Evolutionary conservation across 352 stramenopile genomes (phyloP).

Genomic region (Plasmopara muralis): DNA sequence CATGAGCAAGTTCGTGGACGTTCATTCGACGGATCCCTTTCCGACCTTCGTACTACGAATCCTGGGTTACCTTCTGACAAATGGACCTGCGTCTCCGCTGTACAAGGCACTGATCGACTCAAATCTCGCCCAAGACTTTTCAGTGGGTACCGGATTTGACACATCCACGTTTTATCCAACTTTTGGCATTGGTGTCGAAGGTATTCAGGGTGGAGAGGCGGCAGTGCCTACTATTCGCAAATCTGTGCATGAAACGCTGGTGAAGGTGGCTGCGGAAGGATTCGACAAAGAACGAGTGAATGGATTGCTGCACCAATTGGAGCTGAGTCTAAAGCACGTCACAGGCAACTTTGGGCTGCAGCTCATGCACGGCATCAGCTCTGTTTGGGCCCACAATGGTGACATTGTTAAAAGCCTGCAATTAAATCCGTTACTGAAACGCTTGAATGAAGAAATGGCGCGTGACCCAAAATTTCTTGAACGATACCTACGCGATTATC

Average conservation of each 20-base stretch:
- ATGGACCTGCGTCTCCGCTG: slow-evolving; percentile 70
- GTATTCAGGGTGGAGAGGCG: slow-evolving; percentile 39
- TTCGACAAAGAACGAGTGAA: slow-evolving; percentile 72
- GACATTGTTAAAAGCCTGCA: slow-evolving; percentile 60
- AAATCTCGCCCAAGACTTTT: slow-evolving; percentile 69
- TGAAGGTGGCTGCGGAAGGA: slow-evolving; percentile 50
- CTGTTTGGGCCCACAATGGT: slow-evolving; percentile 61
- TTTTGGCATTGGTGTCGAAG: slow-evolving; percentile 76
- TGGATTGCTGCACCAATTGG: slow-evolving; percentile 70
- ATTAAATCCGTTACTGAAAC: slow-evolving; percentile 59
- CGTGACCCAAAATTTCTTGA: slow-evolving; percentile 62
- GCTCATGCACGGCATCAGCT: slow-evolving; percentile 65
- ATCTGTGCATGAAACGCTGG: slow-evolving; percentile 44
- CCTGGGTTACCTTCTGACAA: slow-evolving; percentile 69
- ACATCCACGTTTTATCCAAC: slow-evolving; percentile 70
- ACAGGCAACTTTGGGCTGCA: slow-evolving; percentile 77
- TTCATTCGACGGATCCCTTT: slow-evolving; percentile 67
- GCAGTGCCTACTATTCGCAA: slow-evolving; percentile 53
- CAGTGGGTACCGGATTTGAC: slow-evolving; percentile 71
- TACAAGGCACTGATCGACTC: slow-evolving; percentile 80
- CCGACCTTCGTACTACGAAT: slow-evolving; percentile 74
- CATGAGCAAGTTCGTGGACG: slow-evolving; percentile 59
- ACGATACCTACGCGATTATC: slow-evolving; percentile 41
- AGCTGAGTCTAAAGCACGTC: slow-evolving; percentile 81
- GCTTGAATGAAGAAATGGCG: slow-evolving; percentile 53